A percentile compares a stretch with the other conserved stretches of the same genome.
These are phyloP conservation scores for Sambucus nigra DNA, from an alignment of 129 eudicot genomes.

Conservation along the genomic window DNA sequence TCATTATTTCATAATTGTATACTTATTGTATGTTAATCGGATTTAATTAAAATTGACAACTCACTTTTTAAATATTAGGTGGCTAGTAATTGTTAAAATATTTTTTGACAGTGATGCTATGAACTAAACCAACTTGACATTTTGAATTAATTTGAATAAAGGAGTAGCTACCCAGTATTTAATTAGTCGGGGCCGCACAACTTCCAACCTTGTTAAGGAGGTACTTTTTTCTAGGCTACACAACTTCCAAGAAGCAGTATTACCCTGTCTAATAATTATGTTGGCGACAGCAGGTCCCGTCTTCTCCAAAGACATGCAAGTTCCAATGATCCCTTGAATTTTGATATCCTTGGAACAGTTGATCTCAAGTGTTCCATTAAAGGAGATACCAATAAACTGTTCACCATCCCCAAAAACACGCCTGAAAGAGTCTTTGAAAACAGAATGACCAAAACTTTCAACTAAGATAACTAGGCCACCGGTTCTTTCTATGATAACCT, in stretches of 20 bases:
- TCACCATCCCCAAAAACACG: constrained; percentile 85
- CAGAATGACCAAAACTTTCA: constrained; percentile 98
- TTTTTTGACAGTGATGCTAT: too few relatives aligned
- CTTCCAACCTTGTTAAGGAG: too few relatives aligned
- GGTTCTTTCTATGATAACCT: constrained; percentile 83
- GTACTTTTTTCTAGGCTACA: constrained; percentile 81
- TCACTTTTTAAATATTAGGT: too few relatives aligned
- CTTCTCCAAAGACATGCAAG: constrained; percentile 92
- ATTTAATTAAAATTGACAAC: too few relatives aligned
- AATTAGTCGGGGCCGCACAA: too few relatives aligned
- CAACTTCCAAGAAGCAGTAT: constrained; percentile 93
- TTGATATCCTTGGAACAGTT: constrained; percentile 86
- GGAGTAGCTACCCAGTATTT: too few relatives aligned
- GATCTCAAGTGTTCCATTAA: constrained; percentile 84
- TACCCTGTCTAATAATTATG: constrained; percentile 87
- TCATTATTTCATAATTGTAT: too few relatives aligned
- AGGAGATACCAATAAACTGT: constrained; percentile 80
- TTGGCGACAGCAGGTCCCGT: constrained; percentile 89
- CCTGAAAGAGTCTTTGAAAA: constrained; percentile 87
- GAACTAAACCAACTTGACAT: too few relatives aligned
- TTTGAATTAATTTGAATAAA: too few relatives aligned
- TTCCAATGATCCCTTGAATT: constrained; percentile 86
- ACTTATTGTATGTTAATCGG: too few relatives aligned
- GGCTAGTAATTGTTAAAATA: too few relatives aligned
- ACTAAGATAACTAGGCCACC: constrained; percentile 90